These are phyloP conservation scores for Panicum miliaceum DNA, from an alignment of 176 grass and related monocot genomes.

Conservation along the genomic window DNA sequence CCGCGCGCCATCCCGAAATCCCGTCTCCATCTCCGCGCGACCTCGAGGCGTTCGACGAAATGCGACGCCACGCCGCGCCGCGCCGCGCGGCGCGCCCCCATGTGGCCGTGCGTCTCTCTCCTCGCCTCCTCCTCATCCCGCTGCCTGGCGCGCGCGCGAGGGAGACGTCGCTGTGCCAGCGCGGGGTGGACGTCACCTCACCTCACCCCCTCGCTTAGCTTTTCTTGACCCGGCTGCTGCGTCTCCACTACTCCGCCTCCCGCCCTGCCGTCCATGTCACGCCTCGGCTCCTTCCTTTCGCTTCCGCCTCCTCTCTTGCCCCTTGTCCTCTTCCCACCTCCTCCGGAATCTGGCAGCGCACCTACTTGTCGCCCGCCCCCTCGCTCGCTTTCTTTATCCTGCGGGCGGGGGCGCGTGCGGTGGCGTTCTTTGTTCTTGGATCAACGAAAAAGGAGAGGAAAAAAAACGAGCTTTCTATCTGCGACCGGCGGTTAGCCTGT, in stretches of 20 bases:
- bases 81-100: conserved; percentile 44
- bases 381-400: conserved; percentile 40
- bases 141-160: not conserved
- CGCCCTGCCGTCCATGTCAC: conserved; percentile 56
- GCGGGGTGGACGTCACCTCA: conserved; percentile 25
- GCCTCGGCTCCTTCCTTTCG: conserved; percentile 41
- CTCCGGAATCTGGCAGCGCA: conserved; percentile 19
- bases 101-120: conserved; percentile 25
- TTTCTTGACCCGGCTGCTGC: conserved; percentile 46
- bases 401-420: not conserved
- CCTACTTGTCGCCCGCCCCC: conserved; percentile 38
- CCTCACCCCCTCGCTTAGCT: not conserved
- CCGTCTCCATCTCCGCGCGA: not conserved
- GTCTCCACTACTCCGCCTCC: conserved; percentile 10
- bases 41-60: conserved; percentile 47
- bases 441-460: not conserved
- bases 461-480: not conserved
- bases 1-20: not conserved
- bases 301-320: conserved; percentile 1
- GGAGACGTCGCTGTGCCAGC: conserved; percentile 38
- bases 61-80: conserved; percentile 41
- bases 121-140: conserved; percentile 3
- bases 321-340: conserved; percentile 53
- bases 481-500: conserved; percentile 27
- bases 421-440: not conserved